Percentiles rank a stretch among this genome's conserved stretches.
These are phyloP conservation scores for Pythium diclinum DNA, from an alignment of 352 stramenopile genomes.

Conservation along the genomic window DNA sequence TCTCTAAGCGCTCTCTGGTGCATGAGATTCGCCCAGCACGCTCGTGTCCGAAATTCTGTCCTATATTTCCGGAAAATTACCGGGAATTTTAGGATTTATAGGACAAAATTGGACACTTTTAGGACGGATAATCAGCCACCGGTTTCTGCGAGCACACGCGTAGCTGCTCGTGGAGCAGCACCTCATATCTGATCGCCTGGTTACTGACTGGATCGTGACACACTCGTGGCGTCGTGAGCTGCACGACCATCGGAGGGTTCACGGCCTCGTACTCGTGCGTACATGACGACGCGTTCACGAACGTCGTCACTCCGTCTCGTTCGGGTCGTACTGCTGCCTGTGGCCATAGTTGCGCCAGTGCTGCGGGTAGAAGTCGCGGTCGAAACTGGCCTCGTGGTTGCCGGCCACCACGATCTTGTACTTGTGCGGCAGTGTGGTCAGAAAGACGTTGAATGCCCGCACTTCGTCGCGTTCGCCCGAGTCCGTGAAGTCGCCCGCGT, in stretches of 20 bases:
- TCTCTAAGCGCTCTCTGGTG: too few relatives aligned
- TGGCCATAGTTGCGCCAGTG: slow-evolving; percentile 79
- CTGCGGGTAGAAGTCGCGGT: slow-evolving; percentile 58
- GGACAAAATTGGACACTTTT: too few relatives aligned
- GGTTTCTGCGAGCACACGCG: slow-evolving; percentile 61
- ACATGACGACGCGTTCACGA: slow-evolving; percentile 83
- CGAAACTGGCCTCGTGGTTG: slow-evolving; percentile 84
- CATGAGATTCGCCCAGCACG: too few relatives aligned
- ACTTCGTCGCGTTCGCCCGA: slow-evolving; percentile 60
- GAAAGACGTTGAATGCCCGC: slow-evolving; percentile 69
- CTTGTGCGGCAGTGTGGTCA: slow-evolving; percentile 59
- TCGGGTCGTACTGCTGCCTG: slow-evolving; percentile 53
- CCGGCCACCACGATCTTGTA: slow-evolving; percentile 80
- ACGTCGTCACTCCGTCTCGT: slow-evolving; percentile 79
- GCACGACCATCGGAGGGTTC: slow-evolving; percentile 64
- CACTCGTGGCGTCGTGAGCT: slow-evolving; percentile 25
- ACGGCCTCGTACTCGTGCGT: slow-evolving; percentile 74
- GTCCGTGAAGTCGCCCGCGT: slow-evolving; percentile 89
- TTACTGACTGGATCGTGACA: slow-evolving; percentile 31
- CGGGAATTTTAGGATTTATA: too few relatives aligned
- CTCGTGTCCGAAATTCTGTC: too few relatives aligned
- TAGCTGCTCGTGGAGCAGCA: slow-evolving; percentile 65
- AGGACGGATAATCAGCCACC: too few relatives aligned
- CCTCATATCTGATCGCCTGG: slow-evolving; percentile 35
- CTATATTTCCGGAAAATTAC: too few relatives aligned